Evolutionary conservation across 345 rosid genomes (phyloP), one percentile per base, ranked within the genome.

Genomic region (Schrenkiella parvula): DNA sequence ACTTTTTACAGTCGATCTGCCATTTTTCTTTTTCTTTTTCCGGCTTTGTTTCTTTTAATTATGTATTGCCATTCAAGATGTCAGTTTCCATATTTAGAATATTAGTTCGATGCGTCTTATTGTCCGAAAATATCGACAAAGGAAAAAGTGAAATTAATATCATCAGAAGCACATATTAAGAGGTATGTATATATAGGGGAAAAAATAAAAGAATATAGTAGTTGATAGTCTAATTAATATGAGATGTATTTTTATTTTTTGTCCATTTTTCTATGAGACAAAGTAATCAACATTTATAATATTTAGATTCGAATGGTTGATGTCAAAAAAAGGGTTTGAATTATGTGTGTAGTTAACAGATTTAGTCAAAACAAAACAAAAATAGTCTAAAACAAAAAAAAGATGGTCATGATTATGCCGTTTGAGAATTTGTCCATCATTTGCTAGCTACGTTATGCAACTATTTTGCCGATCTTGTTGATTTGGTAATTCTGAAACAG

Each of bases 81-180:
- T 70, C 80, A 76, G 80, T 76, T 76, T 56, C 80, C 71, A 56
- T 76, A 38, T 76, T 70, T 76, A 48, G 80, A 47, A 70, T 64
- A 37, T 70, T 76, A 64, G 55, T 76, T 52, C 66, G 71, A 63
- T 70, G 75, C 69, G 34, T 68, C 74, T 68, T 68, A 52, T 47
- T 68, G 66, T 21, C 64, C 31, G 12, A 67, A 59, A 44, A 68
- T 29, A 61, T 62, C 26, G 1, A 22, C 2, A 52, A 50, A 41
- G 31, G 15, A 25, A 18, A 39, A 12, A 17, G 4, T 6, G 26
- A 42, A 12, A 26, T 53, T 65, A 32, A 47, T 31, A 31, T 62
- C 12, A 29, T 5, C 39, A 29, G 15, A 62, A 26, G 6, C 67
- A 62, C 19, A 10, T 43, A 28, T 29, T 43, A 62, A 43, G 8